Base-by-base conservation (phyloP, 179 eudicot genomes). In the Spinacia oleracea region DNA sequence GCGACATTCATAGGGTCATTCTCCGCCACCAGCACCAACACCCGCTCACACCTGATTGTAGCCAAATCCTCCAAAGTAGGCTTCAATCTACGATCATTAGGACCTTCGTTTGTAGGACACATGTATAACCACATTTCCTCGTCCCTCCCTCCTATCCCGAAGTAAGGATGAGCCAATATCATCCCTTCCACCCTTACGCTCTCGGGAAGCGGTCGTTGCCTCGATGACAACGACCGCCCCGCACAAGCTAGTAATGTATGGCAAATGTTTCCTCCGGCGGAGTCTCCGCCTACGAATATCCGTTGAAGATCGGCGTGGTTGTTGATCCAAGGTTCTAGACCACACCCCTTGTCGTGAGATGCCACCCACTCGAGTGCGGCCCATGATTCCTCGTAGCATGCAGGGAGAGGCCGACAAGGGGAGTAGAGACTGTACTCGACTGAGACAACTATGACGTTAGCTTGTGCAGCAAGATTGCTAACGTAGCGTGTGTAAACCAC, bases 341-440 rank as follows among this genome's bases (percentile, higher is more conserved):
- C 79, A 40, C 21, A 59, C 1, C 79, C 83, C 34, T 43, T 35
- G 12, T 43, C 69, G 48, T 86, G 89, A 48, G 81, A 53, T 4
- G 81, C 87, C 27, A 82, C 32, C 89, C 87, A 84, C 29, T 31
- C 35, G 63, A 86, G 79, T 1, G 87, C 89, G 2, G 81, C 32
- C 87, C 87, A 84, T 58, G 84, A 58, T 35, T 86, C 87, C 9
- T 84, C 84, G 80, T 86, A 86, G 70, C 85, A 84, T 38, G 81
- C 87, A n/a, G 85, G 75, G 21, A 86, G 59, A 9, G 53, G 72
- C 40, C 40, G 40, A 7, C 80, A 82, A 56, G 72, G 15, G 32
- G 89, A 87, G 68, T 80, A 82, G 62, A 86, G 85, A 35, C 85
- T 78, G 70, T 86, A 86, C 73, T 84, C 87, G 40, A 86, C 87